phyloP scores from a whole-genome alignment of 2,329 filamentous ascomycete genomes.

The Lojkania enalia region DNA sequence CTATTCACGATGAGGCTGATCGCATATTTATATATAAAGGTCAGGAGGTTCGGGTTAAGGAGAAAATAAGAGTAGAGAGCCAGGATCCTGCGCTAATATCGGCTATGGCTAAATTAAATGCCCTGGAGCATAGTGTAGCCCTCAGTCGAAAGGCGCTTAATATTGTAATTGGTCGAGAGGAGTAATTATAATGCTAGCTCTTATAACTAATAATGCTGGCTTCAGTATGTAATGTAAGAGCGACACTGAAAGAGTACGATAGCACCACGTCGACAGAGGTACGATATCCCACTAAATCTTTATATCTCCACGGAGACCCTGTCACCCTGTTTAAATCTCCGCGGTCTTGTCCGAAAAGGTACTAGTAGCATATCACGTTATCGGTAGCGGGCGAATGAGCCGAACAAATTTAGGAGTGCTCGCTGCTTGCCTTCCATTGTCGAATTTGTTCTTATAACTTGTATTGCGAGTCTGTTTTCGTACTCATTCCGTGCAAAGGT shows the following conservation, averaged over 20 bases:
- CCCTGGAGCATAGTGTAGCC: constrained; percentile 72
- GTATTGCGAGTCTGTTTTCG: no score
- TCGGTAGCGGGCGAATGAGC: constrained; percentile 41
- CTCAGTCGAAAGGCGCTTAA: constrained; percentile 72
- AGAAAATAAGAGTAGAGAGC: constrained; percentile 87
- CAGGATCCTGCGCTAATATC: constrained; percentile 86
- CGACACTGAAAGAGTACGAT: no score
- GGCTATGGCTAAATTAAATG: constrained; percentile 79
- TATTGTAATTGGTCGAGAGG: constrained; percentile 73
- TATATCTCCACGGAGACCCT: constrained; percentile 17
- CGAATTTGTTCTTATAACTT: no score
- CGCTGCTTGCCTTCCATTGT: no score
- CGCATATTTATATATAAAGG: constrained; percentile 70
- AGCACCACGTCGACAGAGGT: no score
- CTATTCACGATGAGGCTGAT: constrained; percentile 67
- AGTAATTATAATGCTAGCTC: no score
- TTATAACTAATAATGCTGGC: no score
- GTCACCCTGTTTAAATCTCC: constrained; percentile 25
- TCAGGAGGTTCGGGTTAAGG: constrained; percentile 79
- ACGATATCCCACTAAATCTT: no score
- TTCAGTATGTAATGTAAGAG: no score
- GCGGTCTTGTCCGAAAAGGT: constrained; percentile 14
- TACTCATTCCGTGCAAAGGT: no score
- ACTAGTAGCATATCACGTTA: constrained; percentile 29
- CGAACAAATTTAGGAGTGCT: no score